Conservation (phyloP, 2,329 filamentous ascomycete genomes). For the Fusarium decemcellulare region DNA sequence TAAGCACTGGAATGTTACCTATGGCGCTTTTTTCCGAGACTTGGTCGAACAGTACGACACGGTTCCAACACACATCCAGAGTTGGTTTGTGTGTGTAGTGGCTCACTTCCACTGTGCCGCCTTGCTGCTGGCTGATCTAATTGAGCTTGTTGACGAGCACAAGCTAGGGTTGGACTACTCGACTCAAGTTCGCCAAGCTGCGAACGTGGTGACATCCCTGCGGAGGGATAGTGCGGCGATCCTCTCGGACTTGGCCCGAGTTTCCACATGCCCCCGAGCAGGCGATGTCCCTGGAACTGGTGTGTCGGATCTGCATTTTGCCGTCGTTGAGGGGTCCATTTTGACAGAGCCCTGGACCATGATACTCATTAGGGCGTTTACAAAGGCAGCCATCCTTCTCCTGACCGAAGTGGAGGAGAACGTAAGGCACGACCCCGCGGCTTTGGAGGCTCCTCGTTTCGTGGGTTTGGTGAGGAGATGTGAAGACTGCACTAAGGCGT, state of each 20-base stretch:
- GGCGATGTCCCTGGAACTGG: conserved; percentile 44
- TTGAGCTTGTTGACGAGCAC: conserved; percentile 64
- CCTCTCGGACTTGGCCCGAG: conserved; percentile 64
- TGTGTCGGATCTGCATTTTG: conserved; percentile 63
- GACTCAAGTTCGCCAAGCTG: conserved; percentile 45
- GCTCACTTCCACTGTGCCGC: conserved; percentile 72
- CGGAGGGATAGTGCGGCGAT: conserved; percentile 60
- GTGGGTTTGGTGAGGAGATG: conserved; percentile 53
- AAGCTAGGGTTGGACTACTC: conserved; percentile 45
- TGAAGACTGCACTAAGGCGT: conserved; percentile 65
- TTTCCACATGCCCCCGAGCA: conserved; percentile 55
- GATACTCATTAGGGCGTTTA: conserved; percentile 67
- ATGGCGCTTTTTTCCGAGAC: conserved; percentile 66
- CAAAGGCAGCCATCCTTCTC: conserved; percentile 58
- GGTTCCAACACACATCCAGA: conserved; percentile 68
- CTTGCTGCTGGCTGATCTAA: conserved; percentile 67
- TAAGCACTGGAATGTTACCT: conserved; percentile 67
- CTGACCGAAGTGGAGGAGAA: conserved; percentile 53
- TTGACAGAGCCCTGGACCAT: conserved; percentile 73
- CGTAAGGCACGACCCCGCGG: conserved; percentile 42
- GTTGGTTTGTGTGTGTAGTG: conserved; percentile 71
- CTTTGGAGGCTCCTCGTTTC: conserved; percentile 41
- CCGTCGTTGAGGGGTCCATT: conserved; percentile 68
- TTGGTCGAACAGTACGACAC: conserved; percentile 63
- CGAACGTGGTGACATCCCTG: conserved; percentile 56